A percentile compares a stretch with the other conserved stretches of the same genome.
Evolutionary conservation across 352 stramenopile genomes (phyloP).

Genomic region (Lagenidium giganteum): DNA sequence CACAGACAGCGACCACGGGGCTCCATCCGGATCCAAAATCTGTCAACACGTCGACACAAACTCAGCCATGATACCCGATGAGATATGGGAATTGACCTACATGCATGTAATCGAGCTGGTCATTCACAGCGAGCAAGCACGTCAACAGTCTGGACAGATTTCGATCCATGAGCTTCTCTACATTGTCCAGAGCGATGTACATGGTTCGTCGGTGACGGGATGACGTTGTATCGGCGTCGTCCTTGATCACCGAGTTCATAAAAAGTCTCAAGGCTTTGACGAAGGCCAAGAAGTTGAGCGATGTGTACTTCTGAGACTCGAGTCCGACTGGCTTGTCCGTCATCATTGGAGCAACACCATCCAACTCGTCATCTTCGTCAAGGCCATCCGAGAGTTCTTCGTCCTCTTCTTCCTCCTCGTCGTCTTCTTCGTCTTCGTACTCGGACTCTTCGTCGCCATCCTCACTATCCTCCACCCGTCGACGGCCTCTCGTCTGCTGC

Average conservation of each 20-base stretch:
- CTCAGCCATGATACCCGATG: not conserved
- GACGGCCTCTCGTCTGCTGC: not conserved
- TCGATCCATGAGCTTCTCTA: conserved; percentile 58
- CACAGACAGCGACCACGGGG: conserved; percentile 54
- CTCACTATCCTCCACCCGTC: not conserved
- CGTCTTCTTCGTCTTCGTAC: not conserved
- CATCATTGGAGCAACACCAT: not conserved
- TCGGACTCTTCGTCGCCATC: not conserved
- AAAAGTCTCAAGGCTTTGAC: conserved; percentile 54
- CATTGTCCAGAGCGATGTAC: conserved; percentile 63
- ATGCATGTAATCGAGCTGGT: conserved; percentile 56
- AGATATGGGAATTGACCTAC: conserved; percentile 17
- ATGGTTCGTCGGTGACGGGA: conserved; percentile 21
- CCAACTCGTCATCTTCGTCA: not conserved
- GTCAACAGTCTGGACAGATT: conserved; percentile 46
- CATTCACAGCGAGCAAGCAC: conserved; percentile 65
- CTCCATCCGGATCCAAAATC: conserved; percentile 16
- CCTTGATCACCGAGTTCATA: conserved; percentile 30
- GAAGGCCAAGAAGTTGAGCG: conserved; percentile 69
- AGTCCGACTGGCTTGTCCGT: not conserved
- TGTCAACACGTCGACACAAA: not conserved
- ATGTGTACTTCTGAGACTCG: conserved; percentile 20
- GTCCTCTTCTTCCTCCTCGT: conserved; percentile 1
- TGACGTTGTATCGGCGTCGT: not conserved
- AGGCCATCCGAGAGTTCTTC: no score